Evolutionary conservation across 129 eudicot genomes (phyloP).

Genomic region (Chrysanthemum seticuspe): DNA sequence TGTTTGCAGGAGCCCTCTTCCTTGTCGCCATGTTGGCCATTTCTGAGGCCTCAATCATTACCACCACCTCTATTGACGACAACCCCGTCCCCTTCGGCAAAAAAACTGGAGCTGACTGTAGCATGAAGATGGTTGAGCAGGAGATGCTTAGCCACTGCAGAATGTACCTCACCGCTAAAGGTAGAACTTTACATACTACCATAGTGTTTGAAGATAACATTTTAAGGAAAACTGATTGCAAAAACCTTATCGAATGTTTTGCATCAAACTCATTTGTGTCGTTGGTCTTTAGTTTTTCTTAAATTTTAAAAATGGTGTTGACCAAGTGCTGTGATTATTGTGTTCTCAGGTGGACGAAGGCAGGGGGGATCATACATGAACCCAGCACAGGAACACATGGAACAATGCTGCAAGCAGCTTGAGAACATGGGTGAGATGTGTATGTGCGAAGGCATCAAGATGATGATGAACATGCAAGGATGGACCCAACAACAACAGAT

Average conservation of each 20-base stretch:
- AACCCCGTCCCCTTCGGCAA: not conserved
- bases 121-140: not conserved
- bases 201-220: no score
- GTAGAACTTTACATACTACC: no score
- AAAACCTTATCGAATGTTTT: no score
- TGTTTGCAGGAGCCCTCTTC: conserved; percentile 26
- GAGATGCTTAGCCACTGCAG: not conserved
- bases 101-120: not conserved
- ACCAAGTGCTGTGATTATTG: not conserved
- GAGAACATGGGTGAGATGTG: conserved; percentile 21
- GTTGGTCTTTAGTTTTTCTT: no score
- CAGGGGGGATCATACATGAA: not conserved
- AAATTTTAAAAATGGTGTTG: no score
- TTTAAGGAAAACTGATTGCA: no score
- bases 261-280: no score
- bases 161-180: not conserved
- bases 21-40: conserved; percentile 25
- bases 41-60: conserved; percentile 26
- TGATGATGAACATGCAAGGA: conserved; percentile 16
- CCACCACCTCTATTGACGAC: conserved; percentile 27
- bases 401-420: conserved; percentile 28
- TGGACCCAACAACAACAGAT: not conserved
- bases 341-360: not conserved
- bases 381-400: not conserved
- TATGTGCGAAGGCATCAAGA: conserved; percentile 18